Percentiles rank a stretch among this genome's conserved stretches.
These are phyloP conservation scores for Zygoascus hellenicus DNA, from an alignment of 1,139 yeast species.

Conservation along the genomic window DNA sequence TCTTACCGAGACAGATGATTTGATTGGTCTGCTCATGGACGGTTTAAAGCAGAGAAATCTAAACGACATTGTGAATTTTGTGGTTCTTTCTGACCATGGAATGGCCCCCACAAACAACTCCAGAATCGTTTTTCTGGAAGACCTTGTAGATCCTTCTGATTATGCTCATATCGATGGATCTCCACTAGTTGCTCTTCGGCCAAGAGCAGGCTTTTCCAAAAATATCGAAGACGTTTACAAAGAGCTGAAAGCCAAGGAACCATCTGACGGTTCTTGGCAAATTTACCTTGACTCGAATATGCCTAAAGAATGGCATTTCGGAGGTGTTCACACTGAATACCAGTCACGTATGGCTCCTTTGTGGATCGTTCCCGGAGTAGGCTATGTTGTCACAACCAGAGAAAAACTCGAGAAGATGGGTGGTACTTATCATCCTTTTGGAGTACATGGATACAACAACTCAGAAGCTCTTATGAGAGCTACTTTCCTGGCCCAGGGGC, in stretches of 20 bases:
- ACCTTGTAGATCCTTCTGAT: conserved; percentile 47
- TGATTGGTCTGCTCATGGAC: conserved; percentile 45
- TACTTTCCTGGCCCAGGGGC: conserved; percentile 73
- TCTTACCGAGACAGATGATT: conserved; percentile 57
- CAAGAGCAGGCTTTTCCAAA: conserved; percentile 33
- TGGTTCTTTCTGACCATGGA: conserved; percentile 86
- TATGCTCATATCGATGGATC: conserved; percentile 75
- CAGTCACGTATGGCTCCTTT: conserved; percentile 70
- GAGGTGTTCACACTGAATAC: conserved; percentile 47
- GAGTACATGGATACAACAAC: conserved; percentile 82
- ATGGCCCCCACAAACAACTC: conserved; percentile 79
- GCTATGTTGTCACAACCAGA: conserved; percentile 68
- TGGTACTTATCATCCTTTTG: conserved; percentile 54
- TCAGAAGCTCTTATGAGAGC: conserved; percentile 78
- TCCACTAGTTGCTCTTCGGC: conserved; percentile 80
- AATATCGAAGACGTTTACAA: conserved; percentile 38
- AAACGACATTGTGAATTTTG: conserved; percentile 58
- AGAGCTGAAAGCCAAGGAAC: conserved; percentile 29
- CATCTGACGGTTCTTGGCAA: conserved; percentile 38
- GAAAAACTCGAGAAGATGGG: conserved; percentile 44
- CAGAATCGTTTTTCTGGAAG: conserved; percentile 63
- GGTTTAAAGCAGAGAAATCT: conserved; percentile 53
- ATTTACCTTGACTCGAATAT: conserved; percentile 54
- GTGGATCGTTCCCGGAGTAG: conserved; percentile 79
- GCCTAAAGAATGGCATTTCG: conserved; percentile 63